Evolutionary conservation across 768 basidiomycete species (phyloP).

Genomic region (Rhizopogon vesiculosus): DNA sequence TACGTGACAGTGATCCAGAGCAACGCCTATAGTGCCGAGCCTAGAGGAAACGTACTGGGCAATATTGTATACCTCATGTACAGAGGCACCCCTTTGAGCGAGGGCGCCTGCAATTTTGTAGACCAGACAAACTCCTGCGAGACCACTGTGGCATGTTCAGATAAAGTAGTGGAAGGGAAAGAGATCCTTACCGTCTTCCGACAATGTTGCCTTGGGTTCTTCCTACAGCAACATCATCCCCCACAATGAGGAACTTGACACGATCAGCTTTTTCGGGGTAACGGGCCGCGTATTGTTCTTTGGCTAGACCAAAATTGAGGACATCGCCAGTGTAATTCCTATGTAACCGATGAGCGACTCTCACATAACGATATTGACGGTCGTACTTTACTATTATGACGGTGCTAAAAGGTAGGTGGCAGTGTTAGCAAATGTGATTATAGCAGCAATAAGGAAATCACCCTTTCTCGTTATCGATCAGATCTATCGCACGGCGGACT

Average conservation of each 20-base stretch:
- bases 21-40: slow-evolving; percentile 80
- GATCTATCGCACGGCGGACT: slow-evolving; percentile 74
- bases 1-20: slow-evolving; percentile 87
- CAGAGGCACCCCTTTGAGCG: slow-evolving; percentile 57
- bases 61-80: slow-evolving; percentile 63
- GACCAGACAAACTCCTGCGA: slow-evolving; percentile 77
- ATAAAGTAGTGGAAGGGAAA: too few species aligned
- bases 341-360: slow-evolving; percentile 1
- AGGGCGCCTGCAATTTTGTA: slow-evolving; percentile 91
- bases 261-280: slow-evolving; percentile 62
- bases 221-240: slow-evolving; percentile 88
- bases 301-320: slow-evolving; percentile 87
- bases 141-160: slow-evolving; percentile 46
- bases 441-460: slow-evolving; percentile 24
- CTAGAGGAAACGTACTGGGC: slow-evolving; percentile 64
- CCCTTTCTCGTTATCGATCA: slow-evolving; percentile 72
- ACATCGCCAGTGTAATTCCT: slow-evolving; percentile 91
- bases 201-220: slow-evolving; percentile 78
- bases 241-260: slow-evolving; percentile 78
- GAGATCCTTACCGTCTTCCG: slow-evolving; percentile 56
- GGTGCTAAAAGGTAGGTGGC: slow-evolving; percentile 39
- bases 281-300: slow-evolving; percentile 72
- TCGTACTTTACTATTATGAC: slow-evolving; percentile 79
- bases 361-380: neutral
- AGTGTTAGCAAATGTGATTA: neutral